These are phyloP conservation scores for Diddensiella santjacobensis DNA, from an alignment of 805 yeast species.

Conservation along the genomic window DNA sequence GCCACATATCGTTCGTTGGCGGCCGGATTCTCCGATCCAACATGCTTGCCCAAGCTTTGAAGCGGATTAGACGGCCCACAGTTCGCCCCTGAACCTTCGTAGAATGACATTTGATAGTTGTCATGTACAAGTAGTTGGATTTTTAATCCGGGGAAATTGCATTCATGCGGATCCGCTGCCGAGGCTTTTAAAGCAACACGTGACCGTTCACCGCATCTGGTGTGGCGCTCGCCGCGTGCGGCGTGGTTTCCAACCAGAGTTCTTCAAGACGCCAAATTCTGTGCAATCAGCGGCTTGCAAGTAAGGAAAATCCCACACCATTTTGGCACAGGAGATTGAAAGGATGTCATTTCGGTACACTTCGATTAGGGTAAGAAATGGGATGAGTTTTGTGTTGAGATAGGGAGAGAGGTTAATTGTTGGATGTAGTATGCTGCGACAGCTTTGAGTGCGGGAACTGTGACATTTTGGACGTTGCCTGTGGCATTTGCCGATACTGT, in stretches of 20 bases:
- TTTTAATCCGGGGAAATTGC: too few species aligned
- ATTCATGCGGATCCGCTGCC: too few species aligned
- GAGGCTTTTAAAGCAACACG: too few species aligned
- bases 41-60: constrained; percentile 29
- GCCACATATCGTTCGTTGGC: constrained; percentile 21
- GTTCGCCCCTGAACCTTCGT: constrained; percentile 10
- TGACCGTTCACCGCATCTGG: too few species aligned
- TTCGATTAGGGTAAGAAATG: background rate
- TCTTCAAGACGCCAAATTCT: too few species aligned
- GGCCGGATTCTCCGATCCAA: constrained; percentile 17
- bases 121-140: too few species aligned
- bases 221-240: too few species aligned
- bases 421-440: constrained; percentile 3
- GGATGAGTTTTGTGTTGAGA: background rate
- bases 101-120: constrained; percentile 7
- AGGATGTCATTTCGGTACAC: too few species aligned
- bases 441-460: constrained; percentile 7
- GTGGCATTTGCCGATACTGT: constrained; percentile 19
- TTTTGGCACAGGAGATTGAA: too few species aligned
- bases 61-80: constrained; percentile 32
- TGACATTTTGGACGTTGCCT: constrained; percentile 12
- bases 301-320: too few species aligned
- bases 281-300: too few species aligned
- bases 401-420: background rate
- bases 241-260: too few species aligned